Evolutionary conservation across 768 basidiomycete species (phyloP).

Genomic region (Infundibulicybe gibba): DNA sequence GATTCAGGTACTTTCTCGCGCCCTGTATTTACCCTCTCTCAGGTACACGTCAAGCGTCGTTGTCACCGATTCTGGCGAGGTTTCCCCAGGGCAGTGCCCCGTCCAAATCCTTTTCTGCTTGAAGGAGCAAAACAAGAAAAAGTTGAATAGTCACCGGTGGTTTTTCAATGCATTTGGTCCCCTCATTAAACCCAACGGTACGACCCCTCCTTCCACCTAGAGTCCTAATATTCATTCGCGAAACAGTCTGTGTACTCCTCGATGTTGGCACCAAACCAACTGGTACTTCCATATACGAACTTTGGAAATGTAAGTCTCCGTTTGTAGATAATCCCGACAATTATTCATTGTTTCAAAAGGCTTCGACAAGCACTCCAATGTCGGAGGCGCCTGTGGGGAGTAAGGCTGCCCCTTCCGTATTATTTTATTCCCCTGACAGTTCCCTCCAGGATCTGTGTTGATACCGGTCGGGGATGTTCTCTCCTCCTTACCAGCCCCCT

Average conservation of each 20-base stretch:
- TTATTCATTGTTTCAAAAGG: slow-evolving; percentile 28
- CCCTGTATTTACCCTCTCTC: slow-evolving; percentile 2
- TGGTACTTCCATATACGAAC: slow-evolving; percentile 90
- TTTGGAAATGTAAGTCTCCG: slow-evolving; percentile 81
- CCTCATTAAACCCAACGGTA: slow-evolving; percentile 79
- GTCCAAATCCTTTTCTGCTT: slow-evolving; percentile 89
- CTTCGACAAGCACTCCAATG: slow-evolving; percentile 80
- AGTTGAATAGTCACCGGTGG: slow-evolving; percentile 94
- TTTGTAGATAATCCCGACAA: not conserved
- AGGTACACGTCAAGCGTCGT: slow-evolving; percentile 79
- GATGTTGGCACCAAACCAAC: slow-evolving; percentile 97
- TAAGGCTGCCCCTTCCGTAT: slow-evolving; percentile 23
- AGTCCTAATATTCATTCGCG: not conserved
- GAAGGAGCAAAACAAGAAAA: slow-evolving; percentile 97
- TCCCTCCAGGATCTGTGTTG: slow-evolving; percentile 70
- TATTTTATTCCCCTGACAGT: not conserved
- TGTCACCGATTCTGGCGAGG: slow-evolving; percentile 78
- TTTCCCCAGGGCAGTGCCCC: slow-evolving; percentile 70
- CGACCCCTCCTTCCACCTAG: slow-evolving; percentile 9
- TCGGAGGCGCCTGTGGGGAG: slow-evolving; percentile 97
- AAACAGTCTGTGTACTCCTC: slow-evolving; percentile 78
- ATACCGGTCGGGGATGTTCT: slow-evolving; percentile 69
- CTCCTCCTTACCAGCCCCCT: slow-evolving; percentile 71
- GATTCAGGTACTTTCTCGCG: slow-evolving; percentile 13
- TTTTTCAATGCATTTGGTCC: slow-evolving; percentile 97